These are phyloP conservation scores for Entomophthora muscae DNA, from an alignment of 371 early-diverging fungal species.

Conservation along the genomic window DNA sequence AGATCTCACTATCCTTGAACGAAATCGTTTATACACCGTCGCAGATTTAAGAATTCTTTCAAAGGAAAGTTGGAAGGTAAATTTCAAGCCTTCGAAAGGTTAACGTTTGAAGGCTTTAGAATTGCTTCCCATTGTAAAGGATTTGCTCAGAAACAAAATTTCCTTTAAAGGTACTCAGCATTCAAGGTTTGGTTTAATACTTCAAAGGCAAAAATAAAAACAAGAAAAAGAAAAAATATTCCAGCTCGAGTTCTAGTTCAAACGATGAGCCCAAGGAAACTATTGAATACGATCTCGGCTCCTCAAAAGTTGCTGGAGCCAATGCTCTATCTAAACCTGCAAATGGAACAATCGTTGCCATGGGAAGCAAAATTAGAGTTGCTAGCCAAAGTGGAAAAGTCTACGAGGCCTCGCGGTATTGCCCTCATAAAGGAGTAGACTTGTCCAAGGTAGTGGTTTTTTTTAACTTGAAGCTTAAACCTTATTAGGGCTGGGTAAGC, in stretches of 20 bases:
- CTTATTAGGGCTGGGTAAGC: conserved; percentile 1
- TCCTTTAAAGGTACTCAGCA: background rate
- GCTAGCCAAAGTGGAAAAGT: conserved; percentile 24
- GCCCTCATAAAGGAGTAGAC: conserved; percentile 48
- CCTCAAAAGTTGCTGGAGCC: background rate
- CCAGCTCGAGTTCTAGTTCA: background rate
- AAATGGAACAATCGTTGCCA: background rate
- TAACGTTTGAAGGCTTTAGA: conserved; percentile 18
- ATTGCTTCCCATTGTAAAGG: conserved; percentile 28
- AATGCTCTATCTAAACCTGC: background rate
- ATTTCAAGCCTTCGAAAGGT: background rate
- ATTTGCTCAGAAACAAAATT: conserved; percentile 21
- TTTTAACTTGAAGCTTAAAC: background rate
- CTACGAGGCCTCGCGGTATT: conserved; percentile 38
- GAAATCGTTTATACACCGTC: conserved; percentile 32
- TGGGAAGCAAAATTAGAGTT: conserved; percentile 29
- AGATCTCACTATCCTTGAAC: conserved; percentile 27
- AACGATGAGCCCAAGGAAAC: background rate
- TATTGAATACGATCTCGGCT: background rate
- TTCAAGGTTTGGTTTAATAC: background rate
- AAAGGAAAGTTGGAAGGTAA: conserved; percentile 37
- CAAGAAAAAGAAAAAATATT: conserved; percentile 1
- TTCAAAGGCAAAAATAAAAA: conserved; percentile 4
- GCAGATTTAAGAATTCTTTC: conserved; percentile 38
- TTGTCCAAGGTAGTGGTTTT: conserved; percentile 16